These are phyloP conservation scores for Phallus indusiatus DNA, from an alignment of 768 basidiomycete genomes.

Conservation along the genomic window DNA sequence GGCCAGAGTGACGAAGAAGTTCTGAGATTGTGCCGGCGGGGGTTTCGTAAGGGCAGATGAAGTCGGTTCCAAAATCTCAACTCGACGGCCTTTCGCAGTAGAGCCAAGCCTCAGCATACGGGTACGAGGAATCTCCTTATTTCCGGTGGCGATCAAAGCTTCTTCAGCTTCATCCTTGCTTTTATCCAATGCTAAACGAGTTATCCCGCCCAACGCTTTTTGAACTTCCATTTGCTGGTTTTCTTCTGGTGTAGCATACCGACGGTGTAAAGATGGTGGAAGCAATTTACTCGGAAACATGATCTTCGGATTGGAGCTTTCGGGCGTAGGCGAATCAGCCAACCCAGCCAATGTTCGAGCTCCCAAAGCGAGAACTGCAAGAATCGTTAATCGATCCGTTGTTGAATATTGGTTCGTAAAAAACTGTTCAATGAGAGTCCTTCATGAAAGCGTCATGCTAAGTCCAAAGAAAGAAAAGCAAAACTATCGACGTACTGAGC, in stretches of 20 bases:
- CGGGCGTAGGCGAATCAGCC: slow-evolving; percentile 27
- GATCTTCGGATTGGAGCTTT: slow-evolving; percentile 19
- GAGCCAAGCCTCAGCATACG: slow-evolving; percentile 55
- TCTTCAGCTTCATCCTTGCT: slow-evolving; percentile 45
- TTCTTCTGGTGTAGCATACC: slow-evolving; percentile 43
- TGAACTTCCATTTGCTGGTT: slow-evolving; percentile 32
- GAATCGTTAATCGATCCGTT: slow-evolving; percentile 73
- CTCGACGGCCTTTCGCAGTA: slow-evolving; percentile 34
- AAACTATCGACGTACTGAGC: slow-evolving; percentile 56
- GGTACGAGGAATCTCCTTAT: slow-evolving; percentile 58
- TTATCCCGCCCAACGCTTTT: slow-evolving; percentile 53
- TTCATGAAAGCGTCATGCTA: slow-evolving; percentile 21
- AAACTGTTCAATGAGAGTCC: slow-evolving; percentile 82
- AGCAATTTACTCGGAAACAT: slow-evolving; percentile 79
- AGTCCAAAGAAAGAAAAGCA: neutral
- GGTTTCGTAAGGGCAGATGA: neutral
- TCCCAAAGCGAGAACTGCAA: slow-evolving; percentile 80
- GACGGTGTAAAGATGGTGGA: slow-evolving; percentile 59
- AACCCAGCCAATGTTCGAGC: slow-evolving; percentile 69
- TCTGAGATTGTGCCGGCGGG: slow-evolving; percentile 16
- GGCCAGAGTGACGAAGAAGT: slow-evolving; percentile 58
- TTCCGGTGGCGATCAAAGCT: slow-evolving; percentile 23
- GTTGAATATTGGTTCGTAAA: slow-evolving; percentile 91
- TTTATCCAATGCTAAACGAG: slow-evolving; percentile 50
- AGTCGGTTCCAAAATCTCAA: slow-evolving; percentile 27